A percentile compares a stretch with the other conserved stretches of the same genome.
Evolutionary conservation across 2,329 filamentous ascomycete genomes (phyloP).

Genomic region (Cordyceps cicadae): DNA sequence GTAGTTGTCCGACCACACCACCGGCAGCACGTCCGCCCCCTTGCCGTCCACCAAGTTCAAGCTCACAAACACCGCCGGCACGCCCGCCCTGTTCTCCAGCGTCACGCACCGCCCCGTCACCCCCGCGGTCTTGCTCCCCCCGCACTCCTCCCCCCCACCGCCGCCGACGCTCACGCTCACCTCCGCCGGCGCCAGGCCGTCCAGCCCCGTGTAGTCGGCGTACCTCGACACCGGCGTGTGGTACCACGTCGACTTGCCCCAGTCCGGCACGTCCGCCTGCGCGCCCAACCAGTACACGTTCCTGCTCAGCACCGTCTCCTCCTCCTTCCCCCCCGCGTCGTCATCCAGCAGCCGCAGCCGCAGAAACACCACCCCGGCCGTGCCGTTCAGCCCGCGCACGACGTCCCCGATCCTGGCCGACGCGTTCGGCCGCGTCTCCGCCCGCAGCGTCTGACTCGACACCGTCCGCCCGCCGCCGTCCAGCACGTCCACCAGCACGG

Average conservation of each 20-base stretch:
- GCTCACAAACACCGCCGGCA: slow-evolving; percentile 51
- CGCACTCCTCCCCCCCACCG: slow-evolving; percentile 5
- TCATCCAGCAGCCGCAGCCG: slow-evolving; percentile 34
- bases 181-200: slow-evolving; percentile 27
- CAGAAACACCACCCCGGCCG: slow-evolving; percentile 37
- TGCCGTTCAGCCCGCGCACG: slow-evolving; percentile 19
- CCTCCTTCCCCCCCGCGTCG: no score
- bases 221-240: slow-evolving; percentile 36
- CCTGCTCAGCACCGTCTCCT: slow-evolving; percentile 32
- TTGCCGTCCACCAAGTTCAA: slow-evolving; percentile 38
- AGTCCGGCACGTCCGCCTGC: slow-evolving; percentile 41
- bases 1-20: slow-evolving; percentile 56
- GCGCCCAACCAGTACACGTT: slow-evolving; percentile 53
- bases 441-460: slow-evolving; percentile 21
- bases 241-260: slow-evolving; percentile 51
- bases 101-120: slow-evolving; percentile 21
- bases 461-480: slow-evolving; percentile 34
- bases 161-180: slow-evolving; percentile 23
- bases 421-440: slow-evolving; percentile 35
- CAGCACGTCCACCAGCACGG: slow-evolving; percentile 41
- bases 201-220: slow-evolving; percentile 34
- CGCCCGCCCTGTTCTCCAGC: slow-evolving; percentile 41
- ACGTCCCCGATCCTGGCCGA: slow-evolving; percentile 24
- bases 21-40: slow-evolving; percentile 39
- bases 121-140: slow-evolving; percentile 13